These are phyloP conservation scores for Lipomyces yamadae DNA, from an alignment of 805 yeast genomes.

Conservation along the genomic window DNA sequence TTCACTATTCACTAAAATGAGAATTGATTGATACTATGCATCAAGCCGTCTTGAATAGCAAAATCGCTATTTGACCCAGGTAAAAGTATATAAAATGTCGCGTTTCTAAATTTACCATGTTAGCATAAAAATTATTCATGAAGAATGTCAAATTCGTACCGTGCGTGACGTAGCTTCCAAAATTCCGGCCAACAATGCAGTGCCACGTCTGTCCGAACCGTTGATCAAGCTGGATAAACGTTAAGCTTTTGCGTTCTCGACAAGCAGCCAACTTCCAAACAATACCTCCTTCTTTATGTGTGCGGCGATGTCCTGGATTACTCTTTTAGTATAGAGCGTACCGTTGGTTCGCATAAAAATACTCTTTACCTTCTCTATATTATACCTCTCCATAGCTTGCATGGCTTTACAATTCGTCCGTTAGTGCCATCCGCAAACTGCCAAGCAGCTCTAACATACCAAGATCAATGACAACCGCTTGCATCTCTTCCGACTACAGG, in stretches of 20 bases:
- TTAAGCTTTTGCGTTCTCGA: not conserved
- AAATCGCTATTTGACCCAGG: conserved; percentile 57
- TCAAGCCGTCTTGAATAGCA: conserved; percentile 59
- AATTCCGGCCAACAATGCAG: conserved; percentile 63
- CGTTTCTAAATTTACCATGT: conserved; percentile 39
- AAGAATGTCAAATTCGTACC: conserved; percentile 47
- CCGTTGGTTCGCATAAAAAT: not conserved
- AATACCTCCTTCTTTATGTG: conserved; percentile 56
- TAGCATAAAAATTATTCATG: not conserved
- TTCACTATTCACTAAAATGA: not conserved
- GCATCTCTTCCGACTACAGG: conserved; percentile 43
- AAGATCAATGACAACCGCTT: conserved; percentile 41
- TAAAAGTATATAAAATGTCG: conserved; percentile 62
- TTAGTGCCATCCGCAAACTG: not conserved
- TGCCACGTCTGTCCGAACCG: conserved; percentile 66
- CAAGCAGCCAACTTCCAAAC: conserved; percentile 6
- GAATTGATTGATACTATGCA: not conserved
- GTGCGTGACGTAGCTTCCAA: conserved; percentile 67
- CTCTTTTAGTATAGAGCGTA: conserved; percentile 31
- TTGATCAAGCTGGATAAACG: conserved; percentile 50
- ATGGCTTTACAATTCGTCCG: conserved; percentile 44
- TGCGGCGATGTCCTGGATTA: conserved; percentile 56
- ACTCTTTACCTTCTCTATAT: conserved; percentile 48
- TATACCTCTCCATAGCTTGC: conserved; percentile 53
- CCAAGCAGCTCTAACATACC: conserved; percentile 33